These are phyloP conservation scores for Sporisorium sorghi DNA, from an alignment of 1,284 basidiomycete species.

Conservation along the genomic window DNA sequence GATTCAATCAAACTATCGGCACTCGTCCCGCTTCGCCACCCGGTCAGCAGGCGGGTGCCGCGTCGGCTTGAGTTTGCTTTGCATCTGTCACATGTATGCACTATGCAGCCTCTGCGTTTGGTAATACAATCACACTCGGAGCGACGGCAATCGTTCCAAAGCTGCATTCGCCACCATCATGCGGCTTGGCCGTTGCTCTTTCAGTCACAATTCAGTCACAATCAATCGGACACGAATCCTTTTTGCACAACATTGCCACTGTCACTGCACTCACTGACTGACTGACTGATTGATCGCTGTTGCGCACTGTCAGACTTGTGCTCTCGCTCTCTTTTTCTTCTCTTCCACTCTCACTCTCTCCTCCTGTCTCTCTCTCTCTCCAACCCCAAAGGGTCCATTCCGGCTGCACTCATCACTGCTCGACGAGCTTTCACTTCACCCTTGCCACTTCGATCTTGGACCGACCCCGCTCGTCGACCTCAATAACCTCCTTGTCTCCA, in stretches of 20 bases:
- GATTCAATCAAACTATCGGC: not conserved
- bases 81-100: conserved; percentile 9
- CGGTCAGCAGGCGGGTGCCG: conserved; percentile 4
- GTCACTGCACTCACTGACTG: too few relatives aligned
- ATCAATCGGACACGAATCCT: too few relatives aligned
- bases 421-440: not conserved
- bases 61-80: conserved; percentile 1
- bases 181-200: too few relatives aligned
- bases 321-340: not conserved
- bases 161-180: too few relatives aligned
- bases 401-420: not conserved
- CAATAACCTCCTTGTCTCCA: not conserved
- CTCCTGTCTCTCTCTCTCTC: not conserved
- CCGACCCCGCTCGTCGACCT: not conserved
- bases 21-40: conserved; percentile 2
- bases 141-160: too few relatives aligned
- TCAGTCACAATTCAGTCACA: too few relatives aligned
- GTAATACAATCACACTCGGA: not conserved
- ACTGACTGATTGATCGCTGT: too few relatives aligned
- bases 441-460: not conserved
- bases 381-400: not conserved
- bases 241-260: too few relatives aligned
- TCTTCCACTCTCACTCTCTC: not conserved
- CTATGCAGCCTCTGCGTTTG: not conserved
- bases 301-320: not conserved